These are phyloP conservation scores for Gamsiella multidivaricata DNA, from an alignment of 192 early-diverging fungal species.

Conservation along the genomic window DNA sequence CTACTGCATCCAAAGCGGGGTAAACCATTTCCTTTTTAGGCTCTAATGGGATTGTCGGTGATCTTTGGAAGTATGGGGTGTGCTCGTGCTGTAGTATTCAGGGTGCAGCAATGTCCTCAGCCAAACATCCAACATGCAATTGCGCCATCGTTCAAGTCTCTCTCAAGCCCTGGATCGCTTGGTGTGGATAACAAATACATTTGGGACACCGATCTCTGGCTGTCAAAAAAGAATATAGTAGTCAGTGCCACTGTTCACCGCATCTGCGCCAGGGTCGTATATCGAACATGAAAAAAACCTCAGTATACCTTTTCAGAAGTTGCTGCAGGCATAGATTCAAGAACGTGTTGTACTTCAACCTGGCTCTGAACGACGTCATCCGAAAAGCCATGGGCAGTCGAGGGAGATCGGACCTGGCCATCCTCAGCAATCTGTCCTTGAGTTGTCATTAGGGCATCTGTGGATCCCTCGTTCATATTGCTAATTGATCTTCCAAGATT, in stretches of 20 bases:
- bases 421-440: not conserved
- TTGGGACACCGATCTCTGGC: conserved; percentile 73
- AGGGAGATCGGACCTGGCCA: conserved; percentile 6
- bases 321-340: too few species aligned
- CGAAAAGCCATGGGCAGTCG: not conserved
- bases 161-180: conserved; percentile 43
- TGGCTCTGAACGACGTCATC: not conserved
- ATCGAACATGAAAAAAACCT: not conserved
- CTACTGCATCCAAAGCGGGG: too few species aligned
- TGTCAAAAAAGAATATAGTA: too few species aligned
- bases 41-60: too few species aligned
- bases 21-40: conserved; percentile 1
- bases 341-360: too few species aligned
- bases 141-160: too few species aligned
- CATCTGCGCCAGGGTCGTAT: too few species aligned
- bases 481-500: not conserved
- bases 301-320: not conserved
- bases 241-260: too few species aligned
- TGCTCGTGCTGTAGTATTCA: too few species aligned
- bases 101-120: too few species aligned
- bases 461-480: not conserved
- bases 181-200: conserved; percentile 65
- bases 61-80: too few species aligned
- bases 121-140: too few species aligned
- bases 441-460: not conserved